phyloP scores from a whole-genome alignment of 1,284 basidiomycete species.

The Taiwanofungus camphoratus region DNA sequence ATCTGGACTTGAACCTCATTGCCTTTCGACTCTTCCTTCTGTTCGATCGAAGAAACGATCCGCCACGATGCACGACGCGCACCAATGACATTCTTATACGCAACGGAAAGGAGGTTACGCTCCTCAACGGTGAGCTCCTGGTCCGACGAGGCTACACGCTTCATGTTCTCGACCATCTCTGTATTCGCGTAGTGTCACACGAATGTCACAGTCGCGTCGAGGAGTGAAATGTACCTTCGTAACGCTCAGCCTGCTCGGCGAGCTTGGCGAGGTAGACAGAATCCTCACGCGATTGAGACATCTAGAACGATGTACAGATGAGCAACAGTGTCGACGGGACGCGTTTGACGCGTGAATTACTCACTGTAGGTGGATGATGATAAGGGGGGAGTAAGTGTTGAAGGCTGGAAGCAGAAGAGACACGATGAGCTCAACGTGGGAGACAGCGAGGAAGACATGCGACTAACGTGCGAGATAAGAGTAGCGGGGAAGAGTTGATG shows the following conservation, averaged over 20 bases:
- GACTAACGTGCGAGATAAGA: conserved; percentile 28
- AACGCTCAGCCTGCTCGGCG: conserved; percentile 97
- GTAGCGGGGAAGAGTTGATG: conserved; percentile 36
- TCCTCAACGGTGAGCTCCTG: conserved; percentile 99
- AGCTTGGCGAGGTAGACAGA: conserved; percentile 99
- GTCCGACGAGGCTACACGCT: conserved; percentile 93
- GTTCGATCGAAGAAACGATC: conserved; percentile 98
- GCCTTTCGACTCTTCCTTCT: conserved; percentile 99
- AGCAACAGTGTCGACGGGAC: conserved; percentile 22
- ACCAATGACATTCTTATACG: conserved; percentile 99
- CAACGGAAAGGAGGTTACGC: conserved; percentile 97
- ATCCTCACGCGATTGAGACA: conserved; percentile 90
- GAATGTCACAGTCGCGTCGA: conserved; percentile 7
- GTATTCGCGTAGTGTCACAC: conserved; percentile 19
- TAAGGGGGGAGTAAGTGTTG: conserved; percentile 16
- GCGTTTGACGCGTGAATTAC: conserved; percentile 26
- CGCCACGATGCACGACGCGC: conserved; percentile 99
- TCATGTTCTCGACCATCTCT: conserved; percentile 99
- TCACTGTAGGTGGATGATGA: conserved; percentile 27
- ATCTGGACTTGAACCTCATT: conserved; percentile 96
- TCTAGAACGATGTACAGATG: conserved; percentile 37
- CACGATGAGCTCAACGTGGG: conserved; percentile 28
- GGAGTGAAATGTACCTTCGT: conserved; percentile 67
- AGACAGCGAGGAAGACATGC: conserved; percentile 25
- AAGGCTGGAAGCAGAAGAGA: conserved; percentile 4